Percentiles rank a stretch among this genome's conserved stretches.
Conservation (phyloP, 2,329 filamentous ascomycete species). For the Clarireedia monteithiana region DNA sequence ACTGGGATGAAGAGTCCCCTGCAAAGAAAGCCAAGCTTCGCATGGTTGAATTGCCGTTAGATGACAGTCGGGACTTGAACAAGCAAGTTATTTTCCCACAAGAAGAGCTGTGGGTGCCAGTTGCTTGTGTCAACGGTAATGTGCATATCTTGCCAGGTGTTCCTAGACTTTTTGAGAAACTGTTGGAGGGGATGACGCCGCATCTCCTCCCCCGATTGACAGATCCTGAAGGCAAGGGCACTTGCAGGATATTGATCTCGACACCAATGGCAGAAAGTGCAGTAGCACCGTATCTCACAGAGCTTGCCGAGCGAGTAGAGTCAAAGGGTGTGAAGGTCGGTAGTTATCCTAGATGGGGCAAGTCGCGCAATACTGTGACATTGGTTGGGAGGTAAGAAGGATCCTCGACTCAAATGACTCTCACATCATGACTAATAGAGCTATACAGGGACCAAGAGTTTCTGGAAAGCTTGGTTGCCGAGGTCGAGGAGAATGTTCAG, state of each 20-base stretch:
- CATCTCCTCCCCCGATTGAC: slow-evolving; percentile 59
- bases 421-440: slow-evolving; percentile 5
- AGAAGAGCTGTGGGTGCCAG: slow-evolving; percentile 84
- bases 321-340: slow-evolving; percentile 82
- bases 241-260: slow-evolving; percentile 70
- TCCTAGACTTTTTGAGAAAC: slow-evolving; percentile 69
- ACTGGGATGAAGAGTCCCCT: slow-evolving; percentile 77
- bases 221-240: slow-evolving; percentile 76
- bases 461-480: slow-evolving; percentile 69
- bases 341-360: slow-evolving; percentile 90
- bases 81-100: slow-evolving; percentile 73
- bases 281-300: slow-evolving; percentile 74
- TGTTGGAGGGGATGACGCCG: slow-evolving; percentile 72
- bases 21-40: slow-evolving; percentile 73
- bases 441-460: slow-evolving; percentile 56
- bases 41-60: slow-evolving; percentile 82
- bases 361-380: slow-evolving; percentile 81
- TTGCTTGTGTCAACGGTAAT: slow-evolving; percentile 85
- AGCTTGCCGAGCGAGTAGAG: slow-evolving; percentile 66
- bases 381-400: slow-evolving; percentile 56
- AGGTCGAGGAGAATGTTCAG: slow-evolving; percentile 70
- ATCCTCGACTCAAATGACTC: neutral
- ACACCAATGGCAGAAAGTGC: slow-evolving; percentile 83
- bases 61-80: slow-evolving; percentile 54
- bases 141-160: slow-evolving; percentile 89